Evolutionary conservation across 352 stramenopile species (phyloP).

Genomic region (Hyaloperonospora arabidopsidis): DNA sequence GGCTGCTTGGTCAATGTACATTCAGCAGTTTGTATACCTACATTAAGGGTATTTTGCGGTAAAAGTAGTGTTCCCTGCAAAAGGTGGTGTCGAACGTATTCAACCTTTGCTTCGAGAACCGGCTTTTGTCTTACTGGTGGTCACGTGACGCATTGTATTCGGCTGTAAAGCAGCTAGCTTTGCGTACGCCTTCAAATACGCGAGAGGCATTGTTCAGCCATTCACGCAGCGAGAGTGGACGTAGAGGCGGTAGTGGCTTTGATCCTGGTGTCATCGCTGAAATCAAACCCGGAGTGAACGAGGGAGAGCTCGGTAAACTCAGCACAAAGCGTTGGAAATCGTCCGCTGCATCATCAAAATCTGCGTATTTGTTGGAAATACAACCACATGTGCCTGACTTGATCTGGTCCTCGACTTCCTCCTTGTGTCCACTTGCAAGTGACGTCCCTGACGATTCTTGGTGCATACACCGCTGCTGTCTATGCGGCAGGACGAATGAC

Average conservation of each 20-base stretch:
- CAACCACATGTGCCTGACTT: neutral
- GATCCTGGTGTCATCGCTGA: conserved; percentile 5
- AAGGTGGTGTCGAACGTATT: no score
- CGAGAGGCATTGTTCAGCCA: conserved; percentile 67
- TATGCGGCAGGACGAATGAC: conserved; percentile 16
- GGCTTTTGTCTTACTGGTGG: conserved; percentile 24
- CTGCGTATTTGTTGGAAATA: conserved; percentile 17
- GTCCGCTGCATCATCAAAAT: conserved; percentile 30
- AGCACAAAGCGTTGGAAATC: conserved; percentile 26
- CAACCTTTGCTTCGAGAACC: neutral
- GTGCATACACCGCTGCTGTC: conserved; percentile 10
- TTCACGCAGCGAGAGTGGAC: conserved; percentile 54
- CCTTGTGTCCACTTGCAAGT: conserved; percentile 13
- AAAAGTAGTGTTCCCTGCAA: no score
- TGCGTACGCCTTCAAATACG: conserved; percentile 62
- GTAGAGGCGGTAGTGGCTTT: conserved; percentile 11
- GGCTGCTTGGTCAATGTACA: no score
- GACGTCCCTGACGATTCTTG: neutral
- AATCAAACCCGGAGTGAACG: conserved; percentile 15
- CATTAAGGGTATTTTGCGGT: no score
- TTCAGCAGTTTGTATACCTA: no score
- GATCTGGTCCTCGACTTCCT: conserved; percentile 8
- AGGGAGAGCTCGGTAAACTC: conserved; percentile 25
- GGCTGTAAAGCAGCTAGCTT: conserved; percentile 47
- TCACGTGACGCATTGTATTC: conserved; percentile 40